phyloP scores from a whole-genome alignment of 495 filamentous ascomycete genomes.

The Podospora bellae-mahoneyi region DNA sequence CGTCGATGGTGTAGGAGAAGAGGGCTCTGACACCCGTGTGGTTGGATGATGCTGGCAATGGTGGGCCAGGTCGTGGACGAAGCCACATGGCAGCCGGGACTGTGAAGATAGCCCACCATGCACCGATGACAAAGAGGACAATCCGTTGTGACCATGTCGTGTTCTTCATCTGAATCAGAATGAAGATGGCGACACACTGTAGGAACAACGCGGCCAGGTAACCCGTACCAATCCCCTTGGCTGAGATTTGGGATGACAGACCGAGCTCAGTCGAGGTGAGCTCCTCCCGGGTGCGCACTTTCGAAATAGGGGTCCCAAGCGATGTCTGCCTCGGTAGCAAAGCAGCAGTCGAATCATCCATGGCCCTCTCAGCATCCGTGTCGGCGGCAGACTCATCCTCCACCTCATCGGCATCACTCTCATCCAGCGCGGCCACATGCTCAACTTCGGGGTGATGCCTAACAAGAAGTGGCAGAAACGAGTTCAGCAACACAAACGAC shows the following conservation, averaged over 20 bases:
- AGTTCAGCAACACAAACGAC: conserved; percentile 81
- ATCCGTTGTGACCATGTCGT: conserved; percentile 75
- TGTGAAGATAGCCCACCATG: conserved; percentile 95
- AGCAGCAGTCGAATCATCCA: conserved; percentile 45
- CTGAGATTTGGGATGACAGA: conserved; percentile 81
- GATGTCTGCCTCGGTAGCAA: conserved; percentile 33
- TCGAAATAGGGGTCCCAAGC: conserved; percentile 35
- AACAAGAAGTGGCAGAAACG: conserved; percentile 77
- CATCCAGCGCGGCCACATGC: conserved; percentile 15
- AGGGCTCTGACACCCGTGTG: conserved; percentile 33
- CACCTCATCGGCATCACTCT: not conserved
- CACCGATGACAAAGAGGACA: conserved; percentile 78
- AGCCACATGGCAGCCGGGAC: conserved; percentile 88
- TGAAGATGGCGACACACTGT: conserved; percentile 70
- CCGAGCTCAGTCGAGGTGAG: conserved; percentile 62
- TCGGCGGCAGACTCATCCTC: conserved; percentile 19
- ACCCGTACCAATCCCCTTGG: conserved; percentile 84
- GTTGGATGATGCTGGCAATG: conserved; percentile 50
- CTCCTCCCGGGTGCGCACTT: conserved; percentile 39
- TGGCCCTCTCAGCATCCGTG: conserved; percentile 15
- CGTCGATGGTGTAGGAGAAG: conserved; percentile 65
- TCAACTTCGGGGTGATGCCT: conserved; percentile 64
- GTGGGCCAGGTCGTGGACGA: conserved; percentile 84
- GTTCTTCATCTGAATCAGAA: conserved; percentile 65
- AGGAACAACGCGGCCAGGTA: conserved; percentile 80